A percentile compares a stretch with the other conserved stretches of the same genome.
These are phyloP conservation scores for Obba rivulosa DNA, from an alignment of 768 basidiomycete species.

Conservation along the genomic window DNA sequence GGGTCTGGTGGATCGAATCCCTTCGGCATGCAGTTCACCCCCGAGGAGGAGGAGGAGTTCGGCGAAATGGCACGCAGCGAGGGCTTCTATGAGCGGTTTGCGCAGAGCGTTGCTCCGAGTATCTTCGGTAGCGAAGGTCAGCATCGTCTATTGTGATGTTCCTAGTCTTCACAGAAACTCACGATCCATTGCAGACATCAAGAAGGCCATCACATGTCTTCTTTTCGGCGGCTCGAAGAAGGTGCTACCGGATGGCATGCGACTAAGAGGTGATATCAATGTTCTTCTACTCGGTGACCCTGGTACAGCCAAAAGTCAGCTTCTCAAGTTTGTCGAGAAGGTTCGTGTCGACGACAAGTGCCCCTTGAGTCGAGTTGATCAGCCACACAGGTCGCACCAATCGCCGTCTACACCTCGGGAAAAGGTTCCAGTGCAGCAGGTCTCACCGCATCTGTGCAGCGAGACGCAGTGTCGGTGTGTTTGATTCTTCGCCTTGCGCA, in stretches of 20 bases:
- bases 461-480: constrained; percentile 84
- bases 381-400: constrained; percentile 75
- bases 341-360: constrained; percentile 26
- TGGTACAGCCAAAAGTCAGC: constrained; percentile 96
- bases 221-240: constrained; percentile 98
- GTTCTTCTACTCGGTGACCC: constrained; percentile 95
- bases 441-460: constrained; percentile 95
- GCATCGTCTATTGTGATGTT: constrained; percentile 6
- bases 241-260: constrained; percentile 94
- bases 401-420: constrained; percentile 97
- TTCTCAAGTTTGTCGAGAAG: constrained; percentile 99
- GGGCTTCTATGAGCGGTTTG: constrained; percentile 89
- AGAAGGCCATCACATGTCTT: constrained; percentile 95
- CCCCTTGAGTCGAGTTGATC: constrained; percentile 1
- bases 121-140: constrained; percentile 92
- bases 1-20: constrained; percentile 73
- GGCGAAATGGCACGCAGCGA: constrained; percentile 85
- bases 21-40: constrained; percentile 83
- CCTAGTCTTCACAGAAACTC: not conserved
- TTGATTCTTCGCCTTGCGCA: not conserved
- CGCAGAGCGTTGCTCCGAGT: constrained; percentile 92
- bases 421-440: constrained; percentile 98
- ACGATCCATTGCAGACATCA: constrained; percentile 67
- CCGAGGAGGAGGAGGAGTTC: constrained; percentile 98
- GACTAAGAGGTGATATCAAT: constrained; percentile 95